Base-by-base conservation (phyloP, 2,329 filamentous ascomycete genomes). In the Xylariales sp. region DNA sequence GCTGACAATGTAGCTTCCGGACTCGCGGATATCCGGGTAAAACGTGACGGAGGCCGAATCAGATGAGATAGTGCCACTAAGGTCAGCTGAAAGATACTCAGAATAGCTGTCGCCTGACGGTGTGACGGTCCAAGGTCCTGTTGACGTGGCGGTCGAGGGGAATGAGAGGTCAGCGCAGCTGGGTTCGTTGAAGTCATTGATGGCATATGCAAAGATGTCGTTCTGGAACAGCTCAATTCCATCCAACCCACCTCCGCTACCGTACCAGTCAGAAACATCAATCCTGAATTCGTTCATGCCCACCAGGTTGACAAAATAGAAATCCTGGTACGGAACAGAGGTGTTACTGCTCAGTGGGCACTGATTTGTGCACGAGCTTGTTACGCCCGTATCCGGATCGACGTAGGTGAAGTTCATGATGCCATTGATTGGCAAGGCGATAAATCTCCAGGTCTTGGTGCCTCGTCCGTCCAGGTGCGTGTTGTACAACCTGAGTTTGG, bases 351-450 rank as follows among this genome's bases (percentile, higher is more conserved):
- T 88, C 33, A 98, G 73, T n/a, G 90, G 87, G 52, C 93, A 98
- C 53, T 79, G 74, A 44, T 81, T 83, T 37, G 90, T 88, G 64
- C 93, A 98, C 40, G 76, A 81, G 20, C 69, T 64, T 39, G 83
- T 82, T 35, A 76, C 66, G 18, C 85, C 84, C 2, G 78, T 85
- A 27, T 58, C 67, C 17, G 85, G 83, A 54, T 97, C 88, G 46
- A 82, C 81, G 52, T 93, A 97, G 25, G 89, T 95, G 55, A 98
- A 74, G 62, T 97, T 96, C 81, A 98, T 87, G 58, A 98, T 96
- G 37, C 93, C 93, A 45, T 86, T 83, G 53, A 91, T 79, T 5
- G 91, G 90, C 41, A 91, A 68, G 14, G 89, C 87, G 16, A 87
- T 88, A 56, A 88, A 94, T 41, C 89, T 81, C 67, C 88, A 98